Evolutionary conservation across 805 yeast species (phyloP), one percentile per base, ranked within the genome.

Genomic region (Candida bentonensis): DNA sequence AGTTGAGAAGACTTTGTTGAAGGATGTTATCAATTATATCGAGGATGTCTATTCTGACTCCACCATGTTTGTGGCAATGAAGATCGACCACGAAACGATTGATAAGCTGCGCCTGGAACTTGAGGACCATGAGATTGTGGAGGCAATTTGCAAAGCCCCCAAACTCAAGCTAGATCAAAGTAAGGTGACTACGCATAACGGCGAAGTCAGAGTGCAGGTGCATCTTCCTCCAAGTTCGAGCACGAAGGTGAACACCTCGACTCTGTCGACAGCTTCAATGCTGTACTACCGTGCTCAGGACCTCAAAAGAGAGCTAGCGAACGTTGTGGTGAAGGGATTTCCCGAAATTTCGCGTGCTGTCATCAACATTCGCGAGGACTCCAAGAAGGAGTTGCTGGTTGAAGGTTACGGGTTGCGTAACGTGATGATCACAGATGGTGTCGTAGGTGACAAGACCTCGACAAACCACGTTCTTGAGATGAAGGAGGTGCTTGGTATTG

Each of bases 341-440:
- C 74, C 95, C 2, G 88, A 84, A 47, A 88, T 92, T 49, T 70
- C 95, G 21, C 79, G 98, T 61, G 98, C 98, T 3, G 97, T 92
- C 49, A 94, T 92, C 64, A 92, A 89, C 61, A 88, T 92, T 53
- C 74, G 78, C 50, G 92, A 84, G 59, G 79, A 82, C 53, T 82
- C 78, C 61, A 84, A 86, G 61, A 69, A 68, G 49, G 98, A 92
- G 65, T 68, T 92, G 51, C 72, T 92, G 54, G 97, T 92, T 41
- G 99, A 92, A 72, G 99, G 99, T 30, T 92, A 92, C 59, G 99
- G 99, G 26, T 68, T 92, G 52, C 83, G 87, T 56, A 86, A 85
- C 42, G 99, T 92, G 44, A 92, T 92, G 97, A 78, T 86, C 48
- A 89, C 97, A 1, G 97, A 92, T 60, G 99, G 99, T 67, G 86